Percentiles rank a stretch among this genome's conserved stretches.
Evolutionary conservation across 306 rosid species (phyloP).

Genomic region (Bauhinia variegata): DNA sequence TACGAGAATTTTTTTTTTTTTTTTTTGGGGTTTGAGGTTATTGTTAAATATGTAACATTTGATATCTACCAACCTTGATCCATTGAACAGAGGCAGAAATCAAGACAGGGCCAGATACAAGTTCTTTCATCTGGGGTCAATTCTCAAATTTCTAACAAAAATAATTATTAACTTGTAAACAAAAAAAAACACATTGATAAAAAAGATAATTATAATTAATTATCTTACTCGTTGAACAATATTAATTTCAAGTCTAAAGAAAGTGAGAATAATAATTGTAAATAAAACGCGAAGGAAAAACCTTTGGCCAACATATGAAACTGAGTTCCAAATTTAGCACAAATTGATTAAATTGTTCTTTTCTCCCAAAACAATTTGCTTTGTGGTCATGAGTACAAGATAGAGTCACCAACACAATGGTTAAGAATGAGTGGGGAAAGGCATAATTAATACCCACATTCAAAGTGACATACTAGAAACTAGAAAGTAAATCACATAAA

Average conservation of each 20-base stretch:
- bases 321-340: background rate
- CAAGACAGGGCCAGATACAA: slow-evolving; percentile 14
- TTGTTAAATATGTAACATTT: background rate
- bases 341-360: slow-evolving; percentile 33
- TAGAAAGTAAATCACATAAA: slow-evolving; percentile 15
- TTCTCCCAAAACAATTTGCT: slow-evolving; percentile 45
- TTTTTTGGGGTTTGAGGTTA: background rate
- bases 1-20: background rate
- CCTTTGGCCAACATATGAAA: too few species aligned
- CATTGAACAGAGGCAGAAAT: slow-evolving; percentile 24
- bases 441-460: slow-evolving; percentile 43
- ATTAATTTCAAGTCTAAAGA: too few species aligned
- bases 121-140: background rate
- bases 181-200: too few species aligned
- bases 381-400: slow-evolving; percentile 46
- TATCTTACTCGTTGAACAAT: too few species aligned
- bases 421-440: slow-evolving; percentile 30
- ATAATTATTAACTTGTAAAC: too few species aligned
- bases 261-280: too few species aligned
- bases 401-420: slow-evolving; percentile 35
- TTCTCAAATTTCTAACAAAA: too few species aligned
- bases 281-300: too few species aligned
- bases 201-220: too few species aligned
- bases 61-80: background rate
- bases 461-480: slow-evolving; percentile 33